Evolutionary conservation across 306 rosid genomes (phyloP), one percentile per base, ranked within the genome.

Genomic region (Vigna trinervia): DNA sequence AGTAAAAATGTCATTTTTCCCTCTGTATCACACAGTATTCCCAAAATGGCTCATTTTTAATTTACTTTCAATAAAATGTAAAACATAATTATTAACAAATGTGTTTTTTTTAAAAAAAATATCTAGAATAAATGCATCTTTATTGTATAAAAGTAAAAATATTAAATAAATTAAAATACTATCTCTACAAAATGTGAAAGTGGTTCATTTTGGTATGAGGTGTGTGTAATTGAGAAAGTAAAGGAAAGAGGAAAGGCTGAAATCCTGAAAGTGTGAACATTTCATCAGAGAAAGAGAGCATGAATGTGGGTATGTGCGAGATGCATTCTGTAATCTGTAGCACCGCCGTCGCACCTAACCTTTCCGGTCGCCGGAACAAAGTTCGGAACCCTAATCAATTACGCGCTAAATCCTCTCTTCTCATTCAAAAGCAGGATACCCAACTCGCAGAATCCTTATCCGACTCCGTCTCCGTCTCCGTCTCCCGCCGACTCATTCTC

Each of bases 401-500:
- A 3, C 65, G 77, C 65, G 60, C 71, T 73, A 86, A 81, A 50
- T 77, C 87, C 30, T 84, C 94, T 57, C 72, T 87, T 34, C 85
- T 81, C 1, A 73, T 88, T 46, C 89, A 87, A 60, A 84, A 87
- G 12, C 95, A 82, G 83, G 88, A 83, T 12, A 77, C 82, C 61
- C 79, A 82, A 64, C 74, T 79, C 15, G 86, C 68, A 46, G 81
- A 84, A 8, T 23, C 87, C 17, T 38, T 87, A 8, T 64, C 90
- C 13, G 89, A 87, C 8, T 74, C 91, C 8, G 50, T 89, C 22
- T 64, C 91, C 8, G 50, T 89, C 22, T 64, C 93, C 8, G 50
- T 89, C 22, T 64, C 93, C 48, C 97, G 97, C 78, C 98, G 98
- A 83, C 97, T 94, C 85, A 90, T 94, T 79, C 90, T 94, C 13